Evolutionary conservation across 768 basidiomycete genomes (phyloP).

Genomic region (Suillus placidus): DNA sequence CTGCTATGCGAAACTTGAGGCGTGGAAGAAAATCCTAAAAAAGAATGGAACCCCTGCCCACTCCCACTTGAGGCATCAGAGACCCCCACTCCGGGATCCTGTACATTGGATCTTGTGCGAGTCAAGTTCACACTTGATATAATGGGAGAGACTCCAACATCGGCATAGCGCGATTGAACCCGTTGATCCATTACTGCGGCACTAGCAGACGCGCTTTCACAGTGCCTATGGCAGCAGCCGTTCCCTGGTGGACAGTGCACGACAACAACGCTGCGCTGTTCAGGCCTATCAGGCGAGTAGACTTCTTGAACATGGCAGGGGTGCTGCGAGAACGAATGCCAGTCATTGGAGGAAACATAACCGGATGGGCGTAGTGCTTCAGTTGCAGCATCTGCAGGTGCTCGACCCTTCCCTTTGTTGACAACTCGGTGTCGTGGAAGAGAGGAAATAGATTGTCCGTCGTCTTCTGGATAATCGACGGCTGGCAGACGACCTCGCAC

Average conservation of each 20-base stretch:
- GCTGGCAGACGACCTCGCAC: neutral
- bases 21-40: conserved; percentile 13
- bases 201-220: neutral
- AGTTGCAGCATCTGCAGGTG: neutral
- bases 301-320: conserved; percentile 6
- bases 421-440: neutral
- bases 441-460: neutral
- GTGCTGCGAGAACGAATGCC: neutral
- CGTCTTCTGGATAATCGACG: neutral
- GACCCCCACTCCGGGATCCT: neutral
- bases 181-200: neutral
- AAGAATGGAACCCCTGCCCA: neutral
- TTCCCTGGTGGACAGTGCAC: conserved; percentile 5
- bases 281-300: neutral
- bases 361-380: neutral
- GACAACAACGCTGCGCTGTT: neutral
- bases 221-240: neutral
- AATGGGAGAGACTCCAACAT: conserved; percentile 32
- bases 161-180: conserved; percentile 24
- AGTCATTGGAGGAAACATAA: neutral
- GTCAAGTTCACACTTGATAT: conserved; percentile 9
- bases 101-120: conserved; percentile 1
- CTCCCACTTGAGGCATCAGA: conserved; percentile 6
- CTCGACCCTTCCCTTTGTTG: neutral
- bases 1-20: conserved; percentile 18